Base-by-base conservation (phyloP, 2,329 filamentous ascomycete species). In the Aspergillus luchuensis region DNA sequence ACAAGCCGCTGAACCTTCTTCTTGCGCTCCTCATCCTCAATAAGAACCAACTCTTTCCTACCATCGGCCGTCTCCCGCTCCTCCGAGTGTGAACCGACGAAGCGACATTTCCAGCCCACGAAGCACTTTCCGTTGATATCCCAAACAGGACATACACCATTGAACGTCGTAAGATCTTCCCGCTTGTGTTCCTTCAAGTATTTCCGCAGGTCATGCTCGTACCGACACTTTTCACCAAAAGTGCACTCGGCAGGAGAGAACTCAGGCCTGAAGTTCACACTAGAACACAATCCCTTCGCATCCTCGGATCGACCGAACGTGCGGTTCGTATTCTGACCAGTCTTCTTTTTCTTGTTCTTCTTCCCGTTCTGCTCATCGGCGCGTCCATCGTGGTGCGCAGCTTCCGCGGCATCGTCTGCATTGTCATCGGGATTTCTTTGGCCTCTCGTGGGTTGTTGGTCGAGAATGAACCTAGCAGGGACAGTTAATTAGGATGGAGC, bases 81-180 rank as follows among this genome's bases (percentile, higher is more conserved):
- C 63, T 88, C 84, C 69, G 92, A 95, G 77, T 99, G 95, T 64
- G 91, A 96, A 64, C 85, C 85, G 36, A 91, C 90, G 72, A 97
- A 96, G 21, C 94, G 89, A 74, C 95, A 99, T 74, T 94, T 96
- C 93, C 94, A 99, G 5, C 95, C 95, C 13, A 89, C 86, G 52
- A 86, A 84, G 70, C 95, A 99, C 63, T 83, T 86, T 11, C 93
- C 93, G 65, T 89, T 86, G 15, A 82, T 81, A 66, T 91, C 88
- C 75, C 87, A 97, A 8, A 96, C 85, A 0, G 93, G 94, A 71
- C 95, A 99, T 63, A 89, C 82, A 6, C 91, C 90, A 45, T 82
- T 84, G 69, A 96, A 89, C 0, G 90, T 91, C 5, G 84, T 84
- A 41, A 97, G 82, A 71, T 98, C 91, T 62, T 87, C 87, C 48